Base-by-base conservation (phyloP, 1,284 basidiomycete genomes). In the Cronartium quercuum region DNA sequence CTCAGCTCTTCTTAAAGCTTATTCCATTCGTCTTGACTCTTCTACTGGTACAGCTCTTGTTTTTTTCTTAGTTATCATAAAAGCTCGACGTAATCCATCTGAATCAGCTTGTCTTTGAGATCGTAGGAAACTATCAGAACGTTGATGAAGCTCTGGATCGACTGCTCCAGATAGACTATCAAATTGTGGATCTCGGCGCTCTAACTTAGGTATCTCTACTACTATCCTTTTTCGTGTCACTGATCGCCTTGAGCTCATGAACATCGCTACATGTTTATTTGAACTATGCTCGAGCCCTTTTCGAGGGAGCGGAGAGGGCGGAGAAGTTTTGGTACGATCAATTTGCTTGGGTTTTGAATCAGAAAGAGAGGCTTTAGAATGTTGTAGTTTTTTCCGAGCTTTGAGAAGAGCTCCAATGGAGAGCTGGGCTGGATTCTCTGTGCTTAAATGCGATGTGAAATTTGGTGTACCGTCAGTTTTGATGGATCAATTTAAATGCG, bases 111-210 rank as follows among this genome's bases (percentile, higher is more conserved):
- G 15, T 55, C 35, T 66, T 66, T 66, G n/a, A 35, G 65, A 13
- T 47, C 15, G 47, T 55, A 66, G 55, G 21, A 66, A 66, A 12
- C 42, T 18, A 35, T 55, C 65, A 0, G 69, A 73, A 57, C 38
- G 7, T 58, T 55, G 35, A 47, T 65, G 40, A 4, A 73, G 34
- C 1, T 51, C 44, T 29, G 42, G 15, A 73, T 73, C 61, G 1
- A 73, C 21, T 1, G 62, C 18, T 13, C 69, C 69, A 15, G 69
- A 73, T 37, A 73, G 29, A 13, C 42, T 37, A 51, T 73, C 69
- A 29, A 73, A 73, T 10, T 61, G 15, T 58, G 69, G 69, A 55
- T 73, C 69, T 15, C 69, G 61, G 18, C 61, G 6, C 58, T 73
- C 69, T 9, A 65, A 37, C 38, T 65, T 64, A 10, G 62, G 69